phyloP scores from a whole-genome alignment of 352 stramenopile genomes.

The Discostella stelligera region DNA sequence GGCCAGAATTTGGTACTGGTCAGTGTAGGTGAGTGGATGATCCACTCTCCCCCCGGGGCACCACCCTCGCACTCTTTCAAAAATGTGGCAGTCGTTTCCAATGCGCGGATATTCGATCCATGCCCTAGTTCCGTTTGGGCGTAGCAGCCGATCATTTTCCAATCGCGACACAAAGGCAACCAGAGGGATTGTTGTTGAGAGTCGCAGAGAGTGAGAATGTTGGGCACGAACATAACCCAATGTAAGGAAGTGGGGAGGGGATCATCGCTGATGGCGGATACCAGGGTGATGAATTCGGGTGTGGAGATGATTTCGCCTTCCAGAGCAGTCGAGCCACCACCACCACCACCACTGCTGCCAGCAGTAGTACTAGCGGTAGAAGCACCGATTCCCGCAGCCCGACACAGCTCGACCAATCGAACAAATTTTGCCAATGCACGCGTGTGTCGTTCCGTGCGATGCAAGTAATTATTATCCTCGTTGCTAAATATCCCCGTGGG shows the following conservation, averaged over 20 bases:
- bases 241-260: conserved; percentile 80
- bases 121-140: conserved; percentile 95
- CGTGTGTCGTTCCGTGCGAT: conserved; percentile 75
- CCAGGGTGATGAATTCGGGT: conserved; percentile 61
- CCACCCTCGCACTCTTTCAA: conserved; percentile 82
- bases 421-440: conserved; percentile 75
- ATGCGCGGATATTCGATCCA: conserved; percentile 87
- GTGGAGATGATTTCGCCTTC: conserved; percentile 56
- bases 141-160: conserved; percentile 89
- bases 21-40: conserved; percentile 93
- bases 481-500: conserved; percentile 74
- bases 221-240: conserved; percentile 86
- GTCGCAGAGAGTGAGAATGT: conserved; percentile 81
- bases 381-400: conserved; percentile 60
- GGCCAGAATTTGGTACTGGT: conserved; percentile 96
- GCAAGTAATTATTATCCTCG: conserved; percentile 73
- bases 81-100: conserved; percentile 96
- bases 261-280: conserved; percentile 72
- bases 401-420: conserved; percentile 74
- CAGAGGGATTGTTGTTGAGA: conserved; percentile 79
- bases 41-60: conserved; percentile 75
- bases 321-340: background rate
- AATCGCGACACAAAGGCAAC: conserved; percentile 81
- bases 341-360: background rate
- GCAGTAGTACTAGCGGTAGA: conserved; percentile 7